phyloP scores from a whole-genome alignment of 2,329 filamentous ascomycete genomes.

The Microascus cirrosus region DNA sequence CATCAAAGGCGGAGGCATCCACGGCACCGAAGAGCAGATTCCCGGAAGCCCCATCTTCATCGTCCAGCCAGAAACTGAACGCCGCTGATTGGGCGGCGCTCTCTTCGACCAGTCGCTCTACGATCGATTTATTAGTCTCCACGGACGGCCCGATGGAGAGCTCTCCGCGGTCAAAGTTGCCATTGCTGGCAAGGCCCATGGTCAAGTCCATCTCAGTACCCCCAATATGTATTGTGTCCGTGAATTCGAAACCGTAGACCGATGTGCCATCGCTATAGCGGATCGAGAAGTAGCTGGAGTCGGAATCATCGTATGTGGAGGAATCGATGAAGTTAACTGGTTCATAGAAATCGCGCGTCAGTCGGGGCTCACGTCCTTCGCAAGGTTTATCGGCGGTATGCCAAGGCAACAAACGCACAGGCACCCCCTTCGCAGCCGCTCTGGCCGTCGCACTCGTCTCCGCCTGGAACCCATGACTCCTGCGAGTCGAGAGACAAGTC shows the following conservation, averaged over 20 bases:
- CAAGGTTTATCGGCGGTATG: conserved; percentile 9
- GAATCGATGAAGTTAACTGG: conserved; percentile 54
- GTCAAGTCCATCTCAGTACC: conserved; percentile 46
- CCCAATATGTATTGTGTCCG: conserved; percentile 57
- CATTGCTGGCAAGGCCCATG: conserved; percentile 61
- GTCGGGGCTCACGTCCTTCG: conserved; percentile 17
- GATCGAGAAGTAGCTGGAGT: conserved; percentile 73
- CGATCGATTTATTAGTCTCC: not conserved
- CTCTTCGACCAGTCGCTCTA: conserved; percentile 42
- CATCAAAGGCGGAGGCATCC: conserved; percentile 53
- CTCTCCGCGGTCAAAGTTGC: conserved; percentile 56
- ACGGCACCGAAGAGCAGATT: conserved; percentile 67
- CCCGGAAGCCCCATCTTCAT: conserved; percentile 53
- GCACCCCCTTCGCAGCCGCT: conserved; percentile 25
- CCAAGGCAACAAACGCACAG: conserved; percentile 11
- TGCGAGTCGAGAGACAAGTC: conserved; percentile 59
- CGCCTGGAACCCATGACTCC: conserved; percentile 51
- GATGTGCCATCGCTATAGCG: conserved; percentile 47
- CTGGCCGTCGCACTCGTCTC: not conserved
- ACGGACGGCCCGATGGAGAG: conserved; percentile 58
- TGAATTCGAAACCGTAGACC: conserved; percentile 65
- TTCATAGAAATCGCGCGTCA: conserved; percentile 3
- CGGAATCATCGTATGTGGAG: conserved; percentile 62
- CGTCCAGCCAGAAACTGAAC: conserved; percentile 70
- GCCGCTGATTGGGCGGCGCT: conserved; percentile 55